Percentiles rank a stretch among this genome's conserved stretches.
These are phyloP conservation scores for Penium margaritaceum DNA, from an alignment of 139 green algal genomes.

Conservation along the genomic window DNA sequence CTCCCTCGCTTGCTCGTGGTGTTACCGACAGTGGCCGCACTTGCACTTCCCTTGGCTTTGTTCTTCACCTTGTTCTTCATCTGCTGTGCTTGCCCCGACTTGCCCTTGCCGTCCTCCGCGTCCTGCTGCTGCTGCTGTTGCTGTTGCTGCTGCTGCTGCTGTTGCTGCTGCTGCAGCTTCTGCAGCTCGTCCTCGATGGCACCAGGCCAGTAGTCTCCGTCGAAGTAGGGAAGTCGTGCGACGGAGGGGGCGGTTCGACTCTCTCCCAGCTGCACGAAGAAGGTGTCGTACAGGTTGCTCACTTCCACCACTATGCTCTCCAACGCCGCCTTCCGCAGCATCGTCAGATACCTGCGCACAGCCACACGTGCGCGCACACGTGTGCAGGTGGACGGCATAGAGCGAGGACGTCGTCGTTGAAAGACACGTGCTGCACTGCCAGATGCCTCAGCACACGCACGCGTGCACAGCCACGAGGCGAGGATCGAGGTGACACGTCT, in stretches of 20 bases:
- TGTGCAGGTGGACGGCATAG: too few relatives aligned
- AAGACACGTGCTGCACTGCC: too few relatives aligned
- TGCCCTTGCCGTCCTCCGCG: constrained; percentile 21
- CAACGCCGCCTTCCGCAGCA: constrained; percentile 67
- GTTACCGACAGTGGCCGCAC: too few relatives aligned
- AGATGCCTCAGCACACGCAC: too few relatives aligned
- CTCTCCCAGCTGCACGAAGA: constrained; percentile 68
- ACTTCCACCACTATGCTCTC: constrained; percentile 70
- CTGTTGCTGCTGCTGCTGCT: constrained; percentile 44
- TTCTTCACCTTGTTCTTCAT: too few relatives aligned
- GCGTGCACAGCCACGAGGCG: too few relatives aligned
- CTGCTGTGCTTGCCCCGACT: too few relatives aligned
- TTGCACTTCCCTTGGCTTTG: constrained; percentile 40
- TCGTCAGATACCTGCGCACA: constrained; percentile 77
- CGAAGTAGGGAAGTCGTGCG: constrained; percentile 85
- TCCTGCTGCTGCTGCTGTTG: too few relatives aligned
- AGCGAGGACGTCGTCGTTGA: too few relatives aligned
- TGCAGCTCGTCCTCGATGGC: constrained; percentile 59
- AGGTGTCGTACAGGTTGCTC: constrained; percentile 88
- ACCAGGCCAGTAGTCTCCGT: constrained; percentile 97
- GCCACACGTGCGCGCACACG: too few relatives aligned
- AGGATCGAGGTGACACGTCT: too few relatives aligned
- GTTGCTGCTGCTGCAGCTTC: constrained; percentile 33
- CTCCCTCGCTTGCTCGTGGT: constrained; percentile 50
- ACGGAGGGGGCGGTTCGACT: constrained; percentile 53